A percentile compares a stretch with the other conserved stretches of the same genome.
Conservation (phyloP, 805 yeast genomes). For the Zygosaccharomyces bisporus region DNA sequence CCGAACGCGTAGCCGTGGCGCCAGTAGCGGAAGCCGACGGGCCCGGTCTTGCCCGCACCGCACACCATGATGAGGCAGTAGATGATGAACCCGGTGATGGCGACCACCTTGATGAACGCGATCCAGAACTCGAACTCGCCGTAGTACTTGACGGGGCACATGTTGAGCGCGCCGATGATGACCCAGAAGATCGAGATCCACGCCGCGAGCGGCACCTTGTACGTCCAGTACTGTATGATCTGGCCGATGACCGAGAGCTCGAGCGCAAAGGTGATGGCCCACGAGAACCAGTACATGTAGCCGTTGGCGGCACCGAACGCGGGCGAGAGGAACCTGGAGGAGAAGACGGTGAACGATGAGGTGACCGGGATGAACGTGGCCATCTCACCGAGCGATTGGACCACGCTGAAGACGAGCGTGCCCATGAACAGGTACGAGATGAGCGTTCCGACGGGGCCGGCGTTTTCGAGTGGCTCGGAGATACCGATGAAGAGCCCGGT, state of each 20-base stretch:
- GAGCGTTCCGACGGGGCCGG: slow-evolving; percentile 68
- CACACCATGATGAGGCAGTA: slow-evolving; percentile 69
- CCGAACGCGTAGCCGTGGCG: slow-evolving; percentile 77
- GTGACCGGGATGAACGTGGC: slow-evolving; percentile 71
- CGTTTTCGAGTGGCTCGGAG: slow-evolving; percentile 47
- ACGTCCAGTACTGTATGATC: slow-evolving; percentile 61
- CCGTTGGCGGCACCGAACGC: slow-evolving; percentile 70
- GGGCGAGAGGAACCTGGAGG: slow-evolving; percentile 65
- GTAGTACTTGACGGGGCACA: slow-evolving; percentile 64
- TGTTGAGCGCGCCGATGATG: slow-evolving; percentile 48
- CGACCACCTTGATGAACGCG: slow-evolving; percentile 60
- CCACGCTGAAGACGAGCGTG: slow-evolving; percentile 57
- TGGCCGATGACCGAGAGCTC: slow-evolving; percentile 72
- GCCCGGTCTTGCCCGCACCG: slow-evolving; percentile 67
- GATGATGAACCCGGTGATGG: slow-evolving; percentile 66
- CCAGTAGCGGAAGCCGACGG: slow-evolving; percentile 79
- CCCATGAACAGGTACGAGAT: slow-evolving; percentile 67
- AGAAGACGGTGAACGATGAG: slow-evolving; percentile 63
- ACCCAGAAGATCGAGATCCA: slow-evolving; percentile 70
- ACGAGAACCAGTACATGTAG: slow-evolving; percentile 72
- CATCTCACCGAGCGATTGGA: slow-evolving; percentile 77
- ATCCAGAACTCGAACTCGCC: slow-evolving; percentile 79
- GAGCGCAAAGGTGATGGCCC: slow-evolving; percentile 73
- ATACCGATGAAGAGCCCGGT: slow-evolving; percentile 73
- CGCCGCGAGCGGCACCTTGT: slow-evolving; percentile 63